Evolutionary conservation across 2,329 filamentous ascomycete genomes (phyloP).

Genomic region (Monilinia laxa): DNA sequence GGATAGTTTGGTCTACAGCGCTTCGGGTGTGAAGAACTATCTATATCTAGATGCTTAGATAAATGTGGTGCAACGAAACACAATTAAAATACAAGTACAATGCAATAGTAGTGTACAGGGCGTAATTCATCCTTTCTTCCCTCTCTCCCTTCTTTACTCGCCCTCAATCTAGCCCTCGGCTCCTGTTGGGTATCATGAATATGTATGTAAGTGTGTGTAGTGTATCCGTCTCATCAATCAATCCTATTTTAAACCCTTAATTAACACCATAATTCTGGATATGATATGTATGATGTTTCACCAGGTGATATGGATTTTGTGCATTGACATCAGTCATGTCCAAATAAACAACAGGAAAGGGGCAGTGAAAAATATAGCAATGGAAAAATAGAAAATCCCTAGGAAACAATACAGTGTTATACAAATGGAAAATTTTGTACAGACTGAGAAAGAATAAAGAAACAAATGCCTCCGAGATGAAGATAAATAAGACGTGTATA

Average conservation of each 20-base stretch:
- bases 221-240: conserved; percentile 10
- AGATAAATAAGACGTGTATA: conserved; percentile 7
- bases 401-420: conserved; percentile 8
- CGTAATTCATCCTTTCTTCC: neutral
- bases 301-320: conserved; percentile 15
- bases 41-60: conserved; percentile 12
- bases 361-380: neutral
- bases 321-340: conserved; percentile 18
- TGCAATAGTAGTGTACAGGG: conserved; percentile 18
- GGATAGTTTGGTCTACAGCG: neutral
- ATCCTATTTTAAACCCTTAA: neutral
- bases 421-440: conserved; percentile 8
- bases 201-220: conserved; percentile 9
- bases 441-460: neutral
- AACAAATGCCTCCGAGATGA: conserved; percentile 2
- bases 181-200: conserved; percentile 18
- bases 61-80: conserved; percentile 1
- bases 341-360: neutral
- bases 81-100: conserved; percentile 9
- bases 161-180: neutral
- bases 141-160: neutral
- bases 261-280: neutral
- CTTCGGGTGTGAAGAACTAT: neutral
- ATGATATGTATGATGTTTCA: conserved; percentile 13
- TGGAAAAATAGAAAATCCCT: neutral